These are phyloP conservation scores for Hypericum androsaemum DNA, from an alignment of 345 rosid genomes.

Conservation along the genomic window DNA sequence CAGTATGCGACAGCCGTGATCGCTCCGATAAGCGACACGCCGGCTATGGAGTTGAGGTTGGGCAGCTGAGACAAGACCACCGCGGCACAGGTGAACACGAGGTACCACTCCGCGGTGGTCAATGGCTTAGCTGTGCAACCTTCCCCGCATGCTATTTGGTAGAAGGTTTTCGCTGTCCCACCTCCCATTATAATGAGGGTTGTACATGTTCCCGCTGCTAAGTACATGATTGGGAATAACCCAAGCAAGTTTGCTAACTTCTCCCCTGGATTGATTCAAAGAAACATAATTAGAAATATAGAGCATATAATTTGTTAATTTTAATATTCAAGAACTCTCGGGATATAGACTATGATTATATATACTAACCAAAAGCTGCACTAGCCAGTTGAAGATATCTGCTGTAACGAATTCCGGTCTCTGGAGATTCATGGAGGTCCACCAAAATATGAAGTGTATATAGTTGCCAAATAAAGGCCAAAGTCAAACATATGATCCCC, in stretches of 20 bases:
- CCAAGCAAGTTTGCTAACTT: too few relatives aligned
- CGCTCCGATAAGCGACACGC: slow-evolving; percentile 20
- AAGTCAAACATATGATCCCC: slow-evolving; percentile 48
- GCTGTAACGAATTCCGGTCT: slow-evolving; percentile 50
- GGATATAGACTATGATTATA: too few relatives aligned
- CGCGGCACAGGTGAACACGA: slow-evolving; percentile 19
- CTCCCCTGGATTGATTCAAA: too few relatives aligned
- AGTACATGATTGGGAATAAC: too few relatives aligned
- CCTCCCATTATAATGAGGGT: too few relatives aligned
- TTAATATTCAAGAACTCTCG: too few relatives aligned
- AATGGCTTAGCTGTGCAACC: slow-evolving; percentile 1
- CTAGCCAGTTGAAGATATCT: slow-evolving; percentile 53
- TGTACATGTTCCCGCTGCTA: too few relatives aligned
- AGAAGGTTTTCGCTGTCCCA: too few relatives aligned
- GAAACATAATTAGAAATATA: too few relatives aligned
- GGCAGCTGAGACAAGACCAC: slow-evolving; percentile 22
- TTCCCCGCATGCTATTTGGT: too few relatives aligned
- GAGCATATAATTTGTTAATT: too few relatives aligned
- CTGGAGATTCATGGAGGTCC: slow-evolving; percentile 64
- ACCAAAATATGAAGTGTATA: slow-evolving; percentile 62
- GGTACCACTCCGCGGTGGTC: slow-evolving; percentile 25
- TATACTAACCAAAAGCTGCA: slow-evolving; percentile 50
- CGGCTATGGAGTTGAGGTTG: slow-evolving; percentile 24
- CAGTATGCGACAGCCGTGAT: slow-evolving; percentile 20
- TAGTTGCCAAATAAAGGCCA: slow-evolving; percentile 72